Percentiles rank a stretch among this genome's conserved stretches.
Evolutionary conservation across 352 stramenopile genomes (phyloP).

Genomic region (Pythium rhizo-oryzae): DNA sequence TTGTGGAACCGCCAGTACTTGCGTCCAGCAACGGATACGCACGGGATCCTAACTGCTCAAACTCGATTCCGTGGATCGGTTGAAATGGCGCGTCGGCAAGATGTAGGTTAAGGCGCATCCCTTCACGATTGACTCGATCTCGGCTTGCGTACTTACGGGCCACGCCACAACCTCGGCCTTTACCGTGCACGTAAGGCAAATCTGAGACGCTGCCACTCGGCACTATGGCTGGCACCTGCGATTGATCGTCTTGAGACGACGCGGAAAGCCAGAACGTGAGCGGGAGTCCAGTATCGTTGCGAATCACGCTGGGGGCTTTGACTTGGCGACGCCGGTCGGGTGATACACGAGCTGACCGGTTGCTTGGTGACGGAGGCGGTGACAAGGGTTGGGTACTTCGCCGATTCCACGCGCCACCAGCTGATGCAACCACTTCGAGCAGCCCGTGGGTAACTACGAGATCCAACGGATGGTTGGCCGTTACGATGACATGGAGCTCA

Average conservation of each 20-base stretch:
- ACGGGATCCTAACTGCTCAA: conserved; percentile 72
- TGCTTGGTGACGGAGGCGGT: conserved; percentile 3
- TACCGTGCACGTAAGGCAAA: conserved; percentile 67
- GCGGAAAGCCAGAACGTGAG: conserved; percentile 72
- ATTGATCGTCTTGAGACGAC: conserved; percentile 40
- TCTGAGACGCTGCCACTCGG: conserved; percentile 51
- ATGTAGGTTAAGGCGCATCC: conserved; percentile 65
- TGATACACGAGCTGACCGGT: not conserved
- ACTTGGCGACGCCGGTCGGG: conserved; percentile 3
- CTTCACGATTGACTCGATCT: conserved; percentile 44
- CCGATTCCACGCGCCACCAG: conserved; percentile 74
- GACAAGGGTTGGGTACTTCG: conserved; percentile 10
- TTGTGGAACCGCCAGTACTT: conserved; percentile 45
- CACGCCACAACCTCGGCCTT: conserved; percentile 61
- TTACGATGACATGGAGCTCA: conserved; percentile 76
- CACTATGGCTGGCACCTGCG: conserved; percentile 31
- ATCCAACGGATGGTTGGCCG: conserved; percentile 68
- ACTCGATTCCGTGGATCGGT: conserved; percentile 80
- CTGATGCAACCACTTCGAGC: conserved; percentile 76
- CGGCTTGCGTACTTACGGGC: conserved; percentile 70
- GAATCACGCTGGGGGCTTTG: conserved; percentile 73
- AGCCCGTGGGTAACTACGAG: conserved; percentile 80
- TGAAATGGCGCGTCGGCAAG: conserved; percentile 63
- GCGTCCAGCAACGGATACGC: conserved; percentile 65
- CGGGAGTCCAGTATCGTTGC: conserved; percentile 74